These are phyloP conservation scores for Gryganskiella cystojenkinii DNA, from an alignment of 192 early-diverging fungal species.

Conservation along the genomic window DNA sequence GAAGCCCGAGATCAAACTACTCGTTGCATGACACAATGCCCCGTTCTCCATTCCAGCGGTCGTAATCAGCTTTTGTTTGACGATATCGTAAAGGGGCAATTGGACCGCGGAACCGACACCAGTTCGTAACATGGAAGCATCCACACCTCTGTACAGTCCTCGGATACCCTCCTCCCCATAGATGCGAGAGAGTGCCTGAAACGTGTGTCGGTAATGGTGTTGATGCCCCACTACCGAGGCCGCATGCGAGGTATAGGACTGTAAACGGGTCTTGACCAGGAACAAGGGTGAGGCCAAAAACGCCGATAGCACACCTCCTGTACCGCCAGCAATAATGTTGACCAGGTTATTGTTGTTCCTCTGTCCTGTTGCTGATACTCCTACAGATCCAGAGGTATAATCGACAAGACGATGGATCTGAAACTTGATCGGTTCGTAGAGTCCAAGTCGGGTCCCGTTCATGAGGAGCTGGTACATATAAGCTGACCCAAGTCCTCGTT, in stretches of 20 bases:
- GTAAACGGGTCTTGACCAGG: slow-evolving; percentile 91
- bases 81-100: slow-evolving; percentile 90
- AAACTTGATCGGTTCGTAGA: slow-evolving; percentile 88
- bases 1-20: slow-evolving; percentile 84
- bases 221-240: slow-evolving; percentile 79
- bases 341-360: slow-evolving; percentile 61
- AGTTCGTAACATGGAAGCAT: slow-evolving; percentile 90
- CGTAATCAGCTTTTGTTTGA: slow-evolving; percentile 71
- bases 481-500: slow-evolving; percentile 84
- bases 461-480: slow-evolving; percentile 93
- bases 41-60: slow-evolving; percentile 67
- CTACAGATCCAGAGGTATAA: too few species aligned
- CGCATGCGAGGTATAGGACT: slow-evolving; percentile 73
- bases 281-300: slow-evolving; percentile 87
- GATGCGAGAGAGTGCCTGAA: slow-evolving; percentile 72
- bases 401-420: slow-evolving; percentile 58
- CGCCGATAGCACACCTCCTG: slow-evolving; percentile 86
- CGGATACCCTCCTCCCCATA: slow-evolving; percentile 76
- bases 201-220: slow-evolving; percentile 81
- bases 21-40: slow-evolving; percentile 76
- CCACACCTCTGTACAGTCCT: slow-evolving; percentile 88
- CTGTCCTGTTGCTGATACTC: slow-evolving; percentile 13
- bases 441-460: slow-evolving; percentile 92
- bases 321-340: slow-evolving; percentile 77
- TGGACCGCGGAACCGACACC: slow-evolving; percentile 93